Conservation (phyloP, 208 protist species). For the Crithidia fasciculata region DNA sequence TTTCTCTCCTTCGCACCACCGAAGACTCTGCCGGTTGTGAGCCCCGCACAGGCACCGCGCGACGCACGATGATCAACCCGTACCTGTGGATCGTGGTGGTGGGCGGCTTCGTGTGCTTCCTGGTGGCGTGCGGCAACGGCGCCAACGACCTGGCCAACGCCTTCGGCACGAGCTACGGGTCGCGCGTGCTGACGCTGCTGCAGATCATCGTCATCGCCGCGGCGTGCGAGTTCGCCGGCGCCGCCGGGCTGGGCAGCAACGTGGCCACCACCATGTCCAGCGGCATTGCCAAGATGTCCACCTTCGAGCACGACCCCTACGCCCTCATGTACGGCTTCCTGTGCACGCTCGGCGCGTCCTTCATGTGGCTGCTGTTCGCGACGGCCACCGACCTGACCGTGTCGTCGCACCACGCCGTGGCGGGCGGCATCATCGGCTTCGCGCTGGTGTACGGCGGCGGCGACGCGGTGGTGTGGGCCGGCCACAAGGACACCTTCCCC, state of each 20-base stretch:
- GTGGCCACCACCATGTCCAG: constrained; percentile 68
- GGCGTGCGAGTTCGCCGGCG: constrained; percentile 75
- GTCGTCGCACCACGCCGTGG: constrained; percentile 68
- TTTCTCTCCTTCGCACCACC: background rate
- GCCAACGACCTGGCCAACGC: constrained; percentile 92
- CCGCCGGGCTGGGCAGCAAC: constrained; percentile 58
- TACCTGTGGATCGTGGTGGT: constrained; percentile 81
- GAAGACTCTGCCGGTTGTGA: too few species aligned
- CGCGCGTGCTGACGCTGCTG: constrained; percentile 63
- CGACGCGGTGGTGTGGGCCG: constrained; percentile 55
- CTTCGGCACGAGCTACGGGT: constrained; percentile 86
- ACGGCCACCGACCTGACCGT: constrained; percentile 54
- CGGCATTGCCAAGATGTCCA: constrained; percentile 56
- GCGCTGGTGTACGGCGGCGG: constrained; percentile 66
- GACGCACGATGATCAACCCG: constrained; percentile 43
- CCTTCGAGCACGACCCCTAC: constrained; percentile 66
- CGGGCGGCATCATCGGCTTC: constrained; percentile 76
- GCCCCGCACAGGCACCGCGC: background rate
- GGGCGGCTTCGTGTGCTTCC: constrained; percentile 67
- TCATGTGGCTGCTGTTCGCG: constrained; percentile 61
- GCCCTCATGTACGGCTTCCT: constrained; percentile 81
- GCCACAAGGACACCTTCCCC: constrained; percentile 45
- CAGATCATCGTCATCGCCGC: constrained; percentile 79
- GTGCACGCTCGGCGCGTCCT: constrained; percentile 48
- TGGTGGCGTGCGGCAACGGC: constrained; percentile 77